Conservation (phyloP, 2,329 filamentous ascomycete species). For the Fusarium heterosporum region DNA sequence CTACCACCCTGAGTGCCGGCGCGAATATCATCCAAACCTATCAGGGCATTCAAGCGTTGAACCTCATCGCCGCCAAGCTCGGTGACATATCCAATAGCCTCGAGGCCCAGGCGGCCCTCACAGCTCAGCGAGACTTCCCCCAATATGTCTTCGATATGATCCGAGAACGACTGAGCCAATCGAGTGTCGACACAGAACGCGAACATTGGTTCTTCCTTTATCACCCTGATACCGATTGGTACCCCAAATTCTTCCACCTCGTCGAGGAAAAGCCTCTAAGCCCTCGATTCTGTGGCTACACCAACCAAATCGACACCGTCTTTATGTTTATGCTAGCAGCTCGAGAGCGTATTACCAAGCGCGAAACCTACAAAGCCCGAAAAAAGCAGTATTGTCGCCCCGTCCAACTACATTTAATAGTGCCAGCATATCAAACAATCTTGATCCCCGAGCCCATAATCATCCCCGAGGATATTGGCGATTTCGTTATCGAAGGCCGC, state of each 20-base stretch:
- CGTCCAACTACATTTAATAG: conserved; percentile 53
- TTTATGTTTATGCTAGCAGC: conserved; percentile 56
- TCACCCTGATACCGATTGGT: conserved; percentile 58
- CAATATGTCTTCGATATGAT: conserved; percentile 54
- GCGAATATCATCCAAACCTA: conserved; percentile 52
- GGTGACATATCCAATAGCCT: conserved; percentile 51
- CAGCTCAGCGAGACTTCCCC: conserved; percentile 54
- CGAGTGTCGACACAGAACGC: conserved; percentile 46
- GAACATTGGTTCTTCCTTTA: conserved; percentile 57
- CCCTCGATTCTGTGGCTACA: conserved; percentile 54
- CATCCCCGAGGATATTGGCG: conserved; percentile 53
- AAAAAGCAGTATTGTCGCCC: conserved; percentile 36
- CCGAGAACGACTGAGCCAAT: conserved; percentile 51
- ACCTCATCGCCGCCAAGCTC: conserved; percentile 52
- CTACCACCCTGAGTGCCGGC: conserved; percentile 49
- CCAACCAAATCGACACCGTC: conserved; percentile 55
- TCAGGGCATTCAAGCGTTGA: conserved; percentile 52
- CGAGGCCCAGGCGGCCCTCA: conserved; percentile 52
- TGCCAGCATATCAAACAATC: conserved; percentile 55
- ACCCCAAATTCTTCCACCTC: conserved; percentile 55
- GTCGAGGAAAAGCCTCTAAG: conserved; percentile 51
- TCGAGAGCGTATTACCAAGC: conserved; percentile 44
- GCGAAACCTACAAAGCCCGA: conserved; percentile 44
- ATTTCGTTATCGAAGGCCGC: conserved; percentile 54
- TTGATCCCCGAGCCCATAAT: conserved; percentile 52